phyloP scores from a whole-genome alignment of 2,329 filamentous ascomycete genomes.

The Stemphylium beticola region DNA sequence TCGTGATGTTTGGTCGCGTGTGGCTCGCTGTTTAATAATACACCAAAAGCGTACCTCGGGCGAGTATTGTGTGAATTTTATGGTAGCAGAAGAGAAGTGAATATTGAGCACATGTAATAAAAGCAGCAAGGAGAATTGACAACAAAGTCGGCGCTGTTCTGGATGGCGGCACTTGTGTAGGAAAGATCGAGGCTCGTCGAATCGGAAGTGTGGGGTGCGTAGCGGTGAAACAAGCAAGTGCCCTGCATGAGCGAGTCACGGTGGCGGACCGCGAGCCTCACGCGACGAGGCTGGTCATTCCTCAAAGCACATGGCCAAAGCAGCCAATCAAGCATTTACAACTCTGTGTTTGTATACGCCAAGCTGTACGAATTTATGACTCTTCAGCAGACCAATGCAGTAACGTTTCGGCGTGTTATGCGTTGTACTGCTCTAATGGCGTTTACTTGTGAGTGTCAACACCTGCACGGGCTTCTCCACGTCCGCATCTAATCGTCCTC shows the following conservation, averaged over 20 bases:
- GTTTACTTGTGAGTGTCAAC: neutral
- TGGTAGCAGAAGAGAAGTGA: neutral
- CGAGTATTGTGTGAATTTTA: slow-evolving; percentile 5
- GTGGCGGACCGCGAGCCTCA: slow-evolving; percentile 15
- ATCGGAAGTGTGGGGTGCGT: slow-evolving; percentile 17
- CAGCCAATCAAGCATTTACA: slow-evolving; percentile 13
- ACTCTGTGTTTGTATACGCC: slow-evolving; percentile 14
- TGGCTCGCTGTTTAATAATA: neutral
- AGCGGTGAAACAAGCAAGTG: slow-evolving; percentile 22
- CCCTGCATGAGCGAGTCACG: slow-evolving; percentile 21
- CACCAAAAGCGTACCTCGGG: neutral
- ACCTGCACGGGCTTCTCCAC: neutral
- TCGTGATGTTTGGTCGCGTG: neutral
- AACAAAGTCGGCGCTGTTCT: slow-evolving; percentile 9
- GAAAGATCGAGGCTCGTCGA: slow-evolving; percentile 12
- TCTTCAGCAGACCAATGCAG: slow-evolving; percentile 2
- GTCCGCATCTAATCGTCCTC: slow-evolving; percentile 36
- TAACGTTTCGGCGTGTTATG: neutral
- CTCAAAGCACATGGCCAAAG: neutral
- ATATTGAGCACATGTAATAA: neutral
- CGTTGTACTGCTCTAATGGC: neutral
- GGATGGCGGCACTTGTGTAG: neutral
- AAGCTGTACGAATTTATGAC: slow-evolving; percentile 5
- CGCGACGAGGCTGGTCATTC: slow-evolving; percentile 17
- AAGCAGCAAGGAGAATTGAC: neutral